phyloP scores from a whole-genome alignment of 495 filamentous ascomycete genomes.

The Penicillium silybi region DNA sequence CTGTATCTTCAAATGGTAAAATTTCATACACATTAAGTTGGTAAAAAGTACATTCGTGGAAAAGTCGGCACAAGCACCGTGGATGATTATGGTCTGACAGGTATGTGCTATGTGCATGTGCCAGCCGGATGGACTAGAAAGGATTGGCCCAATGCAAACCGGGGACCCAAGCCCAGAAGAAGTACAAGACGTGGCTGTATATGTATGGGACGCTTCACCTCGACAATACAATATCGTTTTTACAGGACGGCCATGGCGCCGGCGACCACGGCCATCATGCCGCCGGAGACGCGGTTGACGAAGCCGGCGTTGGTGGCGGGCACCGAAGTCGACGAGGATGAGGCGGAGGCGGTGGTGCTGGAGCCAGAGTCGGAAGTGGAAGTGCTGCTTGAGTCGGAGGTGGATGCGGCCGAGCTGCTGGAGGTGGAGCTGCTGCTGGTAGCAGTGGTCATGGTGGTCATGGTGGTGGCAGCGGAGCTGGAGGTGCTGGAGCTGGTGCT shows the following conservation, averaged over 20 bases:
- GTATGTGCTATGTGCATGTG: background rate
- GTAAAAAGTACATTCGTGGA: background rate
- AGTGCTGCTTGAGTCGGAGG: conserved; percentile 28
- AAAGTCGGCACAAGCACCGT: background rate
- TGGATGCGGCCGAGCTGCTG: conserved; percentile 30
- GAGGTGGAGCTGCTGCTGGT: conserved; percentile 3
- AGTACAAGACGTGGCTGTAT: background rate
- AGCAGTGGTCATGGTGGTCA: too few relatives aligned
- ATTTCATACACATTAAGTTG: background rate
- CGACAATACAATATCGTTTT: conserved; percentile 1
- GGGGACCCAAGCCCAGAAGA: background rate
- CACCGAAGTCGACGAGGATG: conserved; percentile 11
- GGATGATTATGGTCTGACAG: background rate
- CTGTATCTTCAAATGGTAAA: too few relatives aligned
- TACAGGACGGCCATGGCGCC: conserved; percentile 34
- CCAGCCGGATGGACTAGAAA: background rate
- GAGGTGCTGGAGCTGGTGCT: conserved; percentile 18
- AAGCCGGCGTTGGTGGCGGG: conserved; percentile 30
- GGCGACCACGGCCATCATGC: conserved; percentile 35
- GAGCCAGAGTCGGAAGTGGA: conserved; percentile 22
- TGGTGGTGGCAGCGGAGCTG: conserved; percentile 3
- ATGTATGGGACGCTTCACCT: too few relatives aligned
- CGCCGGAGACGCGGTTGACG: conserved; percentile 35
- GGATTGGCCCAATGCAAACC: background rate
- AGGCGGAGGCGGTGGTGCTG: conserved; percentile 9